These are phyloP conservation scores for Laguncularia racemosa DNA, from an alignment of 345 rosid species.

Conservation along the genomic window DNA sequence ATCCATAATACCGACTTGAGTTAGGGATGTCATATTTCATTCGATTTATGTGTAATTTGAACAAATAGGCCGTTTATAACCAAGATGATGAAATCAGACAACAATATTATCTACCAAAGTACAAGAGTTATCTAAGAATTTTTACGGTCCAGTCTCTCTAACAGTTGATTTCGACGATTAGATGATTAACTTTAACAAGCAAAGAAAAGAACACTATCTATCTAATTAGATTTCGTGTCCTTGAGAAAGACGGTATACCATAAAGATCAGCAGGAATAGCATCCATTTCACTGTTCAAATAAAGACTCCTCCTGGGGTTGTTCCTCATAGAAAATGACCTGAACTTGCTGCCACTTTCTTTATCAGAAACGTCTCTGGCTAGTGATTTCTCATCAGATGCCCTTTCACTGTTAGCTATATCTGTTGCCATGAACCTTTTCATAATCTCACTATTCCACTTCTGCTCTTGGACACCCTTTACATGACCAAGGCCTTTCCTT, in stretches of 20 bases:
- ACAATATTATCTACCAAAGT: no score
- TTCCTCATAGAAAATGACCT: slow-evolving; percentile 32
- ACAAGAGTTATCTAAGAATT: no score
- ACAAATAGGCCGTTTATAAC: no score
- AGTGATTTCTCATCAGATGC: slow-evolving; percentile 23
- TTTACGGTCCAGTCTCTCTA: no score
- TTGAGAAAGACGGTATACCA: slow-evolving; percentile 23
- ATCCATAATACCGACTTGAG: no score
- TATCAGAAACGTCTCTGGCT: slow-evolving; percentile 35
- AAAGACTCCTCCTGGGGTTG: slow-evolving; percentile 35
- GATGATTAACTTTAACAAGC: no score
- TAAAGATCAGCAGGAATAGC: slow-evolving; percentile 37
- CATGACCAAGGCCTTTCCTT: not conserved
- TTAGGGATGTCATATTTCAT: no score
- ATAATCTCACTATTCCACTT: slow-evolving; percentile 16
- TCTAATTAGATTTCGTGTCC: not conserved
- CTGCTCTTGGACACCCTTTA: slow-evolving; percentile 15
- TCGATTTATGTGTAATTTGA: no score
- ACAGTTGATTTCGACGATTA: no score
- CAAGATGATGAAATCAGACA: no score
- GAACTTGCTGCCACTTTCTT: slow-evolving; percentile 25
- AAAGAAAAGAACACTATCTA: no score
- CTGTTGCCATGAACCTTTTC: slow-evolving; percentile 34
- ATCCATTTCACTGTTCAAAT: slow-evolving; percentile 39
- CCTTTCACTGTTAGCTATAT: slow-evolving; percentile 6